Base-by-base conservation (phyloP, 139 green algal genomes). In the Coelastrella sp. region DNA sequence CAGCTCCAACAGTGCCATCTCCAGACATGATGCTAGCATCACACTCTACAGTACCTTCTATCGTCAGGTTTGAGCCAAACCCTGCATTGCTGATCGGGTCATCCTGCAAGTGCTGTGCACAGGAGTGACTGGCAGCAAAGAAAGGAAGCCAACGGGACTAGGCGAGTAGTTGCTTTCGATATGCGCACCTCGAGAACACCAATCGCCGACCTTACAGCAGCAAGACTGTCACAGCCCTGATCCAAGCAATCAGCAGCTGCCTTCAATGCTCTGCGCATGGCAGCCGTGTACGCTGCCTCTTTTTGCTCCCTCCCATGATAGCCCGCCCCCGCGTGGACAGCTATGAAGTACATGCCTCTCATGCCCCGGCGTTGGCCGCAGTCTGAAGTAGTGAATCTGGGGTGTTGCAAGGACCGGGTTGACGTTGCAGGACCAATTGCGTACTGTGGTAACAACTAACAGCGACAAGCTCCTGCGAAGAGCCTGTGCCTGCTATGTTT, bases 1-100 rank as follows among this genome's bases (percentile, higher is more conserved):
- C 92, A 10, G 95, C 95, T 0, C 97, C 97, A 90, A 95, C 96
- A 0, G 89, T 78, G 6, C 93, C 94, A n/a, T 94, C 90, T 9
- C 92, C 94, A 0, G 89, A 87, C 95, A 98, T 98, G 49, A 98
- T 76, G 82, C 92, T 93, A 4, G 97, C 97, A 83, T 99, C 97
- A 87, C 95, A 97, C 89, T 99, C 96, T 25, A 98, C 97, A 11
- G n/a, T 4, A 1, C 97, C 97, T 3, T 70, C 24, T 11, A 94
- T 27, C 9, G 92, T 97, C 15, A 99, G 92, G 82, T 97, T 97
- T 35, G 96, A 97, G 35, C 96, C 97, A 0, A 68, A 80, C 19
- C 96, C 97, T 3, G 97, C 96, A 84, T 99, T 99, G 24, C 92
- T 95, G 7, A 92, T 56, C 0, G 91, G 65, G n/a, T 80, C 89